Base-by-base conservation (phyloP, 75 land plant species). In the Pseudotsuga menziesii region DNA sequence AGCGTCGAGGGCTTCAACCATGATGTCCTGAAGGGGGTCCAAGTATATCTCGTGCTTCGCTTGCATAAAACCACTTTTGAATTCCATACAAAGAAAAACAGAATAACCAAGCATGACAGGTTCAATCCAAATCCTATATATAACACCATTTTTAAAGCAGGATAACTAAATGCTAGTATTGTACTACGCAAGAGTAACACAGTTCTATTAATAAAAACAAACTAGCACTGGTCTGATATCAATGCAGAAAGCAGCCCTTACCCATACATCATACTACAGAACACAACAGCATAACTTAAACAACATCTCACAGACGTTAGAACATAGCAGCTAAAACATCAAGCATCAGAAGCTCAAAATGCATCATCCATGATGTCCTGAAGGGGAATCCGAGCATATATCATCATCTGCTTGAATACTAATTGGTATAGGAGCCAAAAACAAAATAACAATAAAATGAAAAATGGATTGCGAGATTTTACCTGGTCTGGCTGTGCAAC, bases 401-500 rank as follows among this genome's bases (percentile, higher is more conserved):
- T 58, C 64, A 54, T 81, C 80, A 56, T 17, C 29, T 77, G 80
- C 80, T 22, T 52, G 20, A 58, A 48, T 48, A 48, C 12, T 9
- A 48, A 1, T 48, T 9, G 54, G 8, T 29, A 44, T 48, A 48
- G 66, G 13, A 72, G 22, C 19, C 44, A 61, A 81, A 81, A 81
- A 64, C 57, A 54, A 58, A 77, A 23, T 64, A 64, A 29, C 74
- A 70, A 81, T 3, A 35, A 54, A 41, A 8, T 27, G 27, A 19
- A 57, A 36, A 74, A 15, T 13, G 22, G 44, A 5, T 16, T 13
- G 17, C 20, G 25, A 22, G 20, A 25, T 22, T 27, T 23, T 77
- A 89, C 91, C 91, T 89, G 91, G 48, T 89, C 98, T n/a, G 98
- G 98, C 76, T 96, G 98, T 36, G 98, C 98, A 84, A 96, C 98